These are phyloP conservation scores for Chiua virens DNA, from an alignment of 768 basidiomycete genomes.

Conservation along the genomic window DNA sequence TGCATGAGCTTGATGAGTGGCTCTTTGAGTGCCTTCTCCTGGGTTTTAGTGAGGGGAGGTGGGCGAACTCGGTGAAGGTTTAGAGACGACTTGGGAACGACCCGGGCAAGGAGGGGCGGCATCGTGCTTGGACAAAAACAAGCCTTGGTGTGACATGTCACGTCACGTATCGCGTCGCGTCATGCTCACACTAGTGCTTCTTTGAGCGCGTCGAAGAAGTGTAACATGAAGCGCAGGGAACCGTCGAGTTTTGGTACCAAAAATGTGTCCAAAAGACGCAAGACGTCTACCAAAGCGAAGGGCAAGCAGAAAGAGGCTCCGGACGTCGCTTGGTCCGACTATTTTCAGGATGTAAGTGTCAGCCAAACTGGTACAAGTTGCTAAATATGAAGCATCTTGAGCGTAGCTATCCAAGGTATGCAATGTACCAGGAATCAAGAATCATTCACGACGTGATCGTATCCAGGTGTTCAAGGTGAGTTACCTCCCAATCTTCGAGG, in stretches of 20 bases:
- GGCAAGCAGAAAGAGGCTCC: constrained; percentile 17
- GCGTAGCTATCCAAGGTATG: constrained; percentile 61
- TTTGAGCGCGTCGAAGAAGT: neutral
- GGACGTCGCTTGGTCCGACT: constrained; percentile 52
- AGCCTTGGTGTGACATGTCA: constrained; percentile 2
- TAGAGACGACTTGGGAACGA: constrained; percentile 38
- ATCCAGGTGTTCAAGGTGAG: constrained; percentile 46
- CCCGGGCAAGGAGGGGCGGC: constrained; percentile 29
- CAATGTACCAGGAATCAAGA: accelerated
- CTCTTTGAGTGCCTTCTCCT: constrained; percentile 27
- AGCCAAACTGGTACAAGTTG: neutral
- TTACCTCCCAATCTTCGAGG: neutral
- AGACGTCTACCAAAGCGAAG: constrained; percentile 11
- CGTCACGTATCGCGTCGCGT: constrained; percentile 25
- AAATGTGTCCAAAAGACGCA: constrained; percentile 14
- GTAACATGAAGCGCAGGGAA: constrained; percentile 16
- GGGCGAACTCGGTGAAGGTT: constrained; percentile 22
- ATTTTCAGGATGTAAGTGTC: constrained; percentile 53
- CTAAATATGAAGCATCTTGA: constrained; percentile 1
- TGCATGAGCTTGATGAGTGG: constrained; percentile 44
- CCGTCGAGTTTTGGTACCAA: neutral
- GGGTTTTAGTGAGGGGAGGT: constrained; percentile 33
- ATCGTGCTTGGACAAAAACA: constrained; percentile 2
- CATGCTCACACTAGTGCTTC: neutral
- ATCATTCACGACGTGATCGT: neutral